Evolutionary conservation across 2,329 filamentous ascomycete species (phyloP).

Genomic region (Scopulariopsis brevicaulis): DNA sequence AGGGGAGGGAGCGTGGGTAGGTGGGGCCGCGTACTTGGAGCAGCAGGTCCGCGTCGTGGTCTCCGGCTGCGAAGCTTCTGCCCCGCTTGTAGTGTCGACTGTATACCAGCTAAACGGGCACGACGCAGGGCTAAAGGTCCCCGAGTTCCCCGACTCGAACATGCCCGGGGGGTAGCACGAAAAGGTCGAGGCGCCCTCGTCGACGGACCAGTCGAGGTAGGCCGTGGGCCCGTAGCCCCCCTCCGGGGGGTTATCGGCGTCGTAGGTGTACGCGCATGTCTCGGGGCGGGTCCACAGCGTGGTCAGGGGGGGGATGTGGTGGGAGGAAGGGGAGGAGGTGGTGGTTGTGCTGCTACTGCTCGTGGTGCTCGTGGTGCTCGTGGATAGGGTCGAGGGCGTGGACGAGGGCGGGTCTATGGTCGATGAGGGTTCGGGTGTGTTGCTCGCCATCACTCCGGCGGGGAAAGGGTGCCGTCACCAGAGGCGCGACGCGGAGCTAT

Average conservation of each 20-base stretch:
- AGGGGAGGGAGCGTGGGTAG: neutral
- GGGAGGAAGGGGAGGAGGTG: neutral
- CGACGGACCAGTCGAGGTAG: conserved; percentile 24
- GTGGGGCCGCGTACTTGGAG: conserved; percentile 21
- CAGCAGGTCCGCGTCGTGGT: conserved; percentile 28
- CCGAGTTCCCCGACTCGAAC: conserved; percentile 22
- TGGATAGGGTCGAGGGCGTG: conserved; percentile 1
- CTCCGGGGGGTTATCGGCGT: conserved; percentile 14
- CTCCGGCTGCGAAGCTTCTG: conserved; percentile 14
- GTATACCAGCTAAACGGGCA: conserved; percentile 28
- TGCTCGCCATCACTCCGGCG: neutral
- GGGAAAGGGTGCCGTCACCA: neutral
- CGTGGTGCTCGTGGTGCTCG: neutral
- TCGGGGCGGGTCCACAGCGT: conserved; percentile 22
- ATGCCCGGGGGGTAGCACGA: conserved; percentile 28
- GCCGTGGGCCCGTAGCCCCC: conserved; percentile 18
- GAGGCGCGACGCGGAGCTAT: neutral
- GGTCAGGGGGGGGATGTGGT: conserved; percentile 21
- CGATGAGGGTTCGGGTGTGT: neutral
- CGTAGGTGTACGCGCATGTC: conserved; percentile 26
- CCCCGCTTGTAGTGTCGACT: conserved; percentile 13
- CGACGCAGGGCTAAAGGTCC: conserved; percentile 26
- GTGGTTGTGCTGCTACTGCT: neutral
- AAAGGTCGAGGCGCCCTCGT: conserved; percentile 21
- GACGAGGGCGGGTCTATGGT: neutral